phyloP scores from a whole-genome alignment of 2,329 filamentous ascomycete species.

The Cucurbitaria berberidis region DNA sequence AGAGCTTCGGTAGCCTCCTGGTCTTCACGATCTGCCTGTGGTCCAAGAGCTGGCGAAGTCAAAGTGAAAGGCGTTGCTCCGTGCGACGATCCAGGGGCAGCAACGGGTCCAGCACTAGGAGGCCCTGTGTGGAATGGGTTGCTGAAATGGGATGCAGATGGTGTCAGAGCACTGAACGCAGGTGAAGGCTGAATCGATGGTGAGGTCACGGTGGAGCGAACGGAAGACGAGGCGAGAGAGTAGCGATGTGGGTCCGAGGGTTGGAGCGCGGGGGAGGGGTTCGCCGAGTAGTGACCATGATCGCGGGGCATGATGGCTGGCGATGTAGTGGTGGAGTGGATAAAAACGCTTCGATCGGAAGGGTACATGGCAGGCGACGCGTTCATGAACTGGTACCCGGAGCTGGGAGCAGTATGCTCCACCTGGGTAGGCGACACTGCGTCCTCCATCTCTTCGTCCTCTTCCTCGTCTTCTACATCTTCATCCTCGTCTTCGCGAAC shows the following conservation, averaged over 20 bases:
- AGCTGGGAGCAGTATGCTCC: constrained; percentile 10
- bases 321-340: constrained; percentile 49
- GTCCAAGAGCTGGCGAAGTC: constrained; percentile 46
- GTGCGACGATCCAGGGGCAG: constrained; percentile 32
- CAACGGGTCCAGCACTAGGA: constrained; percentile 28
- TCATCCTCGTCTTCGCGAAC: constrained; percentile 49
- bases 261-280: constrained; percentile 48
- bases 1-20: constrained; percentile 85
- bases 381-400: constrained; percentile 34
- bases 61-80: constrained; percentile 36
- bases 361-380: constrained; percentile 46
- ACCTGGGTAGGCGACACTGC: constrained; percentile 38
- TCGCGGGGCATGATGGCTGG: constrained; percentile 49
- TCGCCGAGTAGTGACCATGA: constrained; percentile 52
- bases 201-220: constrained; percentile 44
- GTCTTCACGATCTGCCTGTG: constrained; percentile 51
- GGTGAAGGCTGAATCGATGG: constrained; percentile 46
- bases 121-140: constrained; percentile 39
- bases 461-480: constrained; percentile 55
- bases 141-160: constrained; percentile 35
- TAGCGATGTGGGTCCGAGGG: constrained; percentile 57
- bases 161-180: constrained; percentile 51
- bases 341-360: constrained; percentile 46
- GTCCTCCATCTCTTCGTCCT: constrained; percentile 55
- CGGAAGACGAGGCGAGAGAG: constrained; percentile 51